Base-by-base conservation (phyloP, 306 rosid species). In the Sicyos edulis region DNA sequence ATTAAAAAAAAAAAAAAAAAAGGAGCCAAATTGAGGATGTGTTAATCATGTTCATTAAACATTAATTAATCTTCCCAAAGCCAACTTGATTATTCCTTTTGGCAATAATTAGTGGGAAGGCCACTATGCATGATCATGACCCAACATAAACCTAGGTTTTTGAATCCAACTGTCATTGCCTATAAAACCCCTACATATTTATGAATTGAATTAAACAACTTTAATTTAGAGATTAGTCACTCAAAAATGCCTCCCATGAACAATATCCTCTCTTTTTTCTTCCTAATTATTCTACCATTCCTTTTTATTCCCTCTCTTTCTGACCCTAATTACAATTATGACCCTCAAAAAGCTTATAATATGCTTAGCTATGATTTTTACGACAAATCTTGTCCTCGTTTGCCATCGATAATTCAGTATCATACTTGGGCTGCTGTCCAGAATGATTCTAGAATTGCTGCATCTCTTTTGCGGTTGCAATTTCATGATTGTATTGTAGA, bases 401-500 rank as follows among this genome's bases (percentile, higher is more conserved):
- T 90, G 74, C 55, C 50, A 0, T 60, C 10, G 73, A 88, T 83
- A 66, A 86, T 90, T 49, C 40, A 76, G 67, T 58, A 20, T 74
- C 71, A 77, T 40, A 79, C 86, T 51, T 72, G 79, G 91, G 75
- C 80, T 3, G 95, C 90, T 29, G 21, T 85, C 13, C 74, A 34
- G 44, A 81, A 74, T 10, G 96, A 88, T 75, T 16, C 78, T 70
- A 82, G 95, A 66, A 86, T 90, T 78, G 86, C 88, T 1, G 96
- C 91, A 0, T 90, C 96, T 54, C 81, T 90, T 20, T 89, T 90
- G 77, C 95, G 91, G 20, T 29, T 90, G 85, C 88, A 85, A 61
- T 90, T 90, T 17, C 96, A 90, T 9, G 95, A 90, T 42, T 90
- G 96, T 78, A 82, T 90, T 16, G 95, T 90, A 13, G 54, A 86